Evolutionary conservation across 2,329 filamentous ascomycete genomes (phyloP).

Genomic region (Neobulgaria alba): DNA sequence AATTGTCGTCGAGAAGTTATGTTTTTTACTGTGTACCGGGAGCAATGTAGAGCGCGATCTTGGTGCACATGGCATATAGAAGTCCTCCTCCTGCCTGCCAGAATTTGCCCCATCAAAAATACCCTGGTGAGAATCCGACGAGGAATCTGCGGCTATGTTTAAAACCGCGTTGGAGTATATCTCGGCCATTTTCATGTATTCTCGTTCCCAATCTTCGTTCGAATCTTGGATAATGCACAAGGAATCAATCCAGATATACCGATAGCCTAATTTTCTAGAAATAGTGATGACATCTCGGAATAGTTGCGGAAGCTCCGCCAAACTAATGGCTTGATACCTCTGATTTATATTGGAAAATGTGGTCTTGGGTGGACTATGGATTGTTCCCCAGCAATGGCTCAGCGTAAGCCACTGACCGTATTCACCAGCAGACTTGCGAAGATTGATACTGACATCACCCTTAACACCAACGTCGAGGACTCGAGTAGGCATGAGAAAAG

Average conservation of each 20-base stretch:
- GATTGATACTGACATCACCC: neutral
- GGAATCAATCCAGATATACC: slow-evolving; percentile 6
- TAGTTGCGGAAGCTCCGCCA: neutral
- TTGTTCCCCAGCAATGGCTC: slow-evolving; percentile 4
- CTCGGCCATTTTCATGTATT: slow-evolving; percentile 3
- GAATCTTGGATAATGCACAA: slow-evolving; percentile 5
- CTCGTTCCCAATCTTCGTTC: slow-evolving; percentile 2
- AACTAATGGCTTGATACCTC: too few relatives aligned
- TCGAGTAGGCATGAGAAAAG: slow-evolving; percentile 4
- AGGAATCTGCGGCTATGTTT: slow-evolving; percentile 1
- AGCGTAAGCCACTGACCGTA: neutral
- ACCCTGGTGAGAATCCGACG: neutral
- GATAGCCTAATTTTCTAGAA: slow-evolving; percentile 3
- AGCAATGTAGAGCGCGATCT: too few relatives aligned
- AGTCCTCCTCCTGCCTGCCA: neutral
- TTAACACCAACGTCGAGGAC: slow-evolving; percentile 5
- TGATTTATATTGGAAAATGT: too few relatives aligned
- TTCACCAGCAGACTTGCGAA: neutral
- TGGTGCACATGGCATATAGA: neutral
- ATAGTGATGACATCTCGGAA: slow-evolving; percentile 3
- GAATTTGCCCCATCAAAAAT: neutral
- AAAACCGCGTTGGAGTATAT: slow-evolving; percentile 1
- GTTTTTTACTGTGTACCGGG: neutral
- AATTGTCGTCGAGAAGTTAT: neutral
- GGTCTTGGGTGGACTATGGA: too few relatives aligned